Conservation (phyloP, 768 basidiomycete genomes). For the Gloeopeniophorella convolvens region DNA sequence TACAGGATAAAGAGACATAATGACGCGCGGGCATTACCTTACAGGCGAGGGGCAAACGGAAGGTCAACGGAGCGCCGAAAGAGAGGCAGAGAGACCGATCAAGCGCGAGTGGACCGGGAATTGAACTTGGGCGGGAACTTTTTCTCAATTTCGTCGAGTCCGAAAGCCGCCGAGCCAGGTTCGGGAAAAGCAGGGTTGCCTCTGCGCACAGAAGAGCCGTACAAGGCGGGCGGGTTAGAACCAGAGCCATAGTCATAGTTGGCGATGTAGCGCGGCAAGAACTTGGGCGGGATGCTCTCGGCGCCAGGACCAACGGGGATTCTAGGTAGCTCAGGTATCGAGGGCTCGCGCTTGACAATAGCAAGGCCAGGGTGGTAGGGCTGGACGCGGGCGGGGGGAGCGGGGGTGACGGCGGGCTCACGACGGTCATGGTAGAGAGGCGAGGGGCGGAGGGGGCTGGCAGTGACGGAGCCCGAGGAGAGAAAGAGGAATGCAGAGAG, state of each 20-base stretch:
- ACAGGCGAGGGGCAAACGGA: background rate
- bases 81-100: background rate
- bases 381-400: background rate
- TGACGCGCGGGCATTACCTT: background rate
- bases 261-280: constrained; percentile 5
- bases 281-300: background rate
- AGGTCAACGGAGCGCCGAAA: background rate
- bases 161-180: background rate
- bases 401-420: background rate
- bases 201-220: background rate
- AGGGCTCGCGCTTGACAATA: background rate
- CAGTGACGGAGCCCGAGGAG: background rate
- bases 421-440: background rate
- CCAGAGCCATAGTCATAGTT: constrained; percentile 7
- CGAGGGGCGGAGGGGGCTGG: background rate
- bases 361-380: background rate
- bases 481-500: background rate
- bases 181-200: background rate
- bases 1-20: constrained; percentile 2
- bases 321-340: background rate
- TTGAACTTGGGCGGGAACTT: background rate
- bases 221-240: background rate
- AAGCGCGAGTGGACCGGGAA: background rate
- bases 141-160: background rate
- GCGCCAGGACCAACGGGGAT: background rate